A percentile compares a stretch with the other conserved stretches of the same genome.
Evolutionary conservation across 2,329 filamentous ascomycete species (phyloP).

Genomic region (Fusarium torulosum): DNA sequence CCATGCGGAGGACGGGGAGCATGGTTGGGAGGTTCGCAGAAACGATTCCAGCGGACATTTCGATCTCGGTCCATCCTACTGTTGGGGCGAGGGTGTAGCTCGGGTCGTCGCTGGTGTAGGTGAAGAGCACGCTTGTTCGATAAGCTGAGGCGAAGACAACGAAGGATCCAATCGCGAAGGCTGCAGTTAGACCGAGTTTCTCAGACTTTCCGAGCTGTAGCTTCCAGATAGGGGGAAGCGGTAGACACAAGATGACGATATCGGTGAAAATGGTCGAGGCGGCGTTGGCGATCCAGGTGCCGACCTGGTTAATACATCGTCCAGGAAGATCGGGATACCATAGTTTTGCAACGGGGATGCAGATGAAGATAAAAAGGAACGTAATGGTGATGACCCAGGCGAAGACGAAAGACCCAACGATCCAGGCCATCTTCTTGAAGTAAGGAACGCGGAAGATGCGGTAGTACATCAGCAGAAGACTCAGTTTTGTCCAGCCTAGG

Average conservation of each 20-base stretch:
- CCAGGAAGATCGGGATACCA: constrained; percentile 62
- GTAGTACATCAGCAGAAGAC: constrained; percentile 65
- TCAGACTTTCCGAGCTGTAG: constrained; percentile 57
- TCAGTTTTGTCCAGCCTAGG: constrained; percentile 63
- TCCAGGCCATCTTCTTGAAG: constrained; percentile 58
- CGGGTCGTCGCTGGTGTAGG: constrained; percentile 56
- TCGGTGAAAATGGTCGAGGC: constrained; percentile 62
- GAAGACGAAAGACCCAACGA: constrained; percentile 58
- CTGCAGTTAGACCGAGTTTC: constrained; percentile 59
- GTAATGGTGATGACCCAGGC: constrained; percentile 62
- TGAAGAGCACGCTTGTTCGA: constrained; percentile 61
- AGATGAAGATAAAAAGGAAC: constrained; percentile 65
- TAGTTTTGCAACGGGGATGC: constrained; percentile 62
- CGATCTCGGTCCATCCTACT: constrained; percentile 62
- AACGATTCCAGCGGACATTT: constrained; percentile 64
- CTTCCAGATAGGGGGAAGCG: constrained; percentile 60
- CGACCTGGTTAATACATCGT: constrained; percentile 63
- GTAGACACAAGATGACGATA: constrained; percentile 59
- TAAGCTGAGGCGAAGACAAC: constrained; percentile 64
- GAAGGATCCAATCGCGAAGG: constrained; percentile 61
- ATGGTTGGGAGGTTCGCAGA: constrained; percentile 67
- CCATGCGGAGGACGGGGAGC: constrained; percentile 57
- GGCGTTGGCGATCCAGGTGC: constrained; percentile 64
- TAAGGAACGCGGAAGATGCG: constrained; percentile 62
- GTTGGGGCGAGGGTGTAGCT: constrained; percentile 62